Evolutionary conservation across 208 protist species (phyloP), one percentile per base, ranked within the genome.

Genomic region (Crithidia acanthocephali): DNA sequence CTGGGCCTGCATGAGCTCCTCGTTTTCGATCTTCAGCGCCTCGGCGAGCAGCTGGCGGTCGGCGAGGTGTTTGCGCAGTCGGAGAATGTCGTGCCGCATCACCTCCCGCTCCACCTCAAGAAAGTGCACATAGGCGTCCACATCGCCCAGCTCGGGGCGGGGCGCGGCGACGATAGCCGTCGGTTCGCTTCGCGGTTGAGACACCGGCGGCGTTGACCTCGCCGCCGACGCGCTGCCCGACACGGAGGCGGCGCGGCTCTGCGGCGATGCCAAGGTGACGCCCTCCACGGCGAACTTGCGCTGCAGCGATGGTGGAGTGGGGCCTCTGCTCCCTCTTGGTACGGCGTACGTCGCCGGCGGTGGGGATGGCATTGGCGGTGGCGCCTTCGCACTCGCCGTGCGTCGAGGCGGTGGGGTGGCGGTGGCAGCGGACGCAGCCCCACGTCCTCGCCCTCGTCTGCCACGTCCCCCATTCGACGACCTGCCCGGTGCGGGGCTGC

Each of bases 41-140:
- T 78, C 73, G 0, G 58, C 42, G 18, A 67, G 32, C 27, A 70
- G 65, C 65, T 72, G 65, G 9, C 51, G 56, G 20, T 57, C 23
- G 0, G 73, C 73, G 1, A 78, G 50, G 42, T 68, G 50, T 16
- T 72, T 62, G 5, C 64, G 73, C 42, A 70, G 40, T 2, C 2
- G 56, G 16, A 67, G 42, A 22, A 48, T 62, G 50, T 72, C 64
- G 22, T 20, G 61, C 9, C 70, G 51, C 47, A 68, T 64, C 6
- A 23, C 57, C 18, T 58, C 58, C 20, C 51, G n/a, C 22, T 66
- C 42, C 2, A 35, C 20, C 44, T 72, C 58, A 2, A 68, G 59
- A 16, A 22, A 40, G 18, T 11, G 22, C 0, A 66, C n/a, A 23
- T 77, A 69, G 15, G 27, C 60, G 2, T 68, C 35, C 15, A 28